phyloP scores from a whole-genome alignment of 805 yeast species.

The Ogataea henricii region DNA sequence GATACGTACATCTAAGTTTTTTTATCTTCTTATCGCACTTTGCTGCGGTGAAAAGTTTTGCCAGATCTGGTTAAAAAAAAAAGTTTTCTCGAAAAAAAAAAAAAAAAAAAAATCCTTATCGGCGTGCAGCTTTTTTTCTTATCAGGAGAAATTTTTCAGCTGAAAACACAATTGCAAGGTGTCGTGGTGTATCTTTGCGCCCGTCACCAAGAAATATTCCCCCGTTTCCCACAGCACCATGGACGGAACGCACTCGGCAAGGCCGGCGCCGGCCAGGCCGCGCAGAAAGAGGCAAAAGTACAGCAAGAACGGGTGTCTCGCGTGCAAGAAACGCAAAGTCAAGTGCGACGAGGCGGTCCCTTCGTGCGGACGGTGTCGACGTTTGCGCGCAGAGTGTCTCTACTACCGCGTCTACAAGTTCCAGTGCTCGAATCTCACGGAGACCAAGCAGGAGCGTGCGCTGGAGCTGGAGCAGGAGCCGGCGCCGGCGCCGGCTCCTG shows the following conservation, averaged over 20 bases:
- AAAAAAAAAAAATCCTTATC: background rate
- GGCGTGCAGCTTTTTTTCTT: background rate
- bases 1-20: too few species aligned
- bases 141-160: too few species aligned
- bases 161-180: too few species aligned
- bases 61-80: background rate
- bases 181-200: too few species aligned
- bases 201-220: too few species aligned
- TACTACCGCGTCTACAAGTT: slow-evolving; percentile 35
- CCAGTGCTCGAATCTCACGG: slow-evolving; percentile 20
- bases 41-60: background rate
- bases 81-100: background rate
- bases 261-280: background rate
- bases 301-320: slow-evolving; percentile 43
- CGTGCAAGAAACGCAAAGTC: slow-evolving; percentile 43
- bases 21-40: background rate
- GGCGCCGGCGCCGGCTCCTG: too few species aligned
- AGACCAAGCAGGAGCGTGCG: background rate
- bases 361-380: slow-evolving; percentile 40
- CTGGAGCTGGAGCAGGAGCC: too few species aligned
- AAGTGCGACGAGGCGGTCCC: slow-evolving; percentile 39
- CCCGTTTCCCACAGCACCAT: too few species aligned
- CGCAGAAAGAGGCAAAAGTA: slow-evolving; percentile 37
- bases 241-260: too few species aligned
- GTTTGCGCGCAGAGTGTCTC: slow-evolving; percentile 36